Evolutionary conservation across 1,139 yeast species (phyloP).

Genomic region (Saccharomyces uvarum): DNA sequence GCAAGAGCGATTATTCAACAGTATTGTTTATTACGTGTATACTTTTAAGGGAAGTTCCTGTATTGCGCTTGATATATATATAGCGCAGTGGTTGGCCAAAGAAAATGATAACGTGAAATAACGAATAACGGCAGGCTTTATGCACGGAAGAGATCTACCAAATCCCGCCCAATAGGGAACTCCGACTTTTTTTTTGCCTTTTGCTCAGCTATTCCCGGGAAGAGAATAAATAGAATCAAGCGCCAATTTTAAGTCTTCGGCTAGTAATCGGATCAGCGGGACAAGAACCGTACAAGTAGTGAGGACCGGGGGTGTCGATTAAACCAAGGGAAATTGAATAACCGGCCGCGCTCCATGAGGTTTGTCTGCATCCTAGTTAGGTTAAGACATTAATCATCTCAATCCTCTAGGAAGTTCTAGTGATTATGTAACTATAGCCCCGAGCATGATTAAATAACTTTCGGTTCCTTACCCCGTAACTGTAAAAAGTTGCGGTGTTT

Average conservation of each 20-base stretch:
- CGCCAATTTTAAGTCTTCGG: neutral
- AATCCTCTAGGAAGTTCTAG: neutral
- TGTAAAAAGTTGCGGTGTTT: neutral
- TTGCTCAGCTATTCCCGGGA: neutral
- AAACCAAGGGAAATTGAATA: no score
- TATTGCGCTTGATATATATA: neutral
- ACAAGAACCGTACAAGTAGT: neutral
- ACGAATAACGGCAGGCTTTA: neutral
- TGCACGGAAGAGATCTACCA: conserved; percentile 1
- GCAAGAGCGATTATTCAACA: neutral
- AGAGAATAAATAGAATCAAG: neutral
- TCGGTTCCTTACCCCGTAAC: conserved; percentile 1
- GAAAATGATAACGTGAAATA: neutral
- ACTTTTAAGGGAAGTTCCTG: neutral
- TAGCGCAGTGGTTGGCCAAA: neutral
- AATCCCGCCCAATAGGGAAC: conserved; percentile 1
- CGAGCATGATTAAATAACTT: neutral
- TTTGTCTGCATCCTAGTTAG: neutral
- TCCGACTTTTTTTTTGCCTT: neutral
- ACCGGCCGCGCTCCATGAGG: neutral
- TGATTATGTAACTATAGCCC: neutral
- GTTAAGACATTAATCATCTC: neutral
- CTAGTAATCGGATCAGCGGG: conserved; percentile 1
- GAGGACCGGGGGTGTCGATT: neutral
- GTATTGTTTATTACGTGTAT: neutral